Evolutionary conservation across 352 stramenopile genomes (phyloP), one percentile per base, ranked within the genome.

Genomic region (Discostella stelligera): DNA sequence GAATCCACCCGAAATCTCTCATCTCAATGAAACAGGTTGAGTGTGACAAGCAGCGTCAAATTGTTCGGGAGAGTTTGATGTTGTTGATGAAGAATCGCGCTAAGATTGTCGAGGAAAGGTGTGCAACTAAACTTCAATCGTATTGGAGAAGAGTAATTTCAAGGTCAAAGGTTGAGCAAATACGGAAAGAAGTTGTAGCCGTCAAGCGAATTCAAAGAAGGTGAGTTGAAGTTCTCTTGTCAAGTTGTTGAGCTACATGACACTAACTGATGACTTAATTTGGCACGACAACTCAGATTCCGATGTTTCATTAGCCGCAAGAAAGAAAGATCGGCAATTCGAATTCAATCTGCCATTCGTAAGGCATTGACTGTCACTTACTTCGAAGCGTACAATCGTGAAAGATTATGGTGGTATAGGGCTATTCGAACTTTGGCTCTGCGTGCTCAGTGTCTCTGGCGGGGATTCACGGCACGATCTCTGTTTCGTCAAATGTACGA

Each of bases 381-480:
- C 21, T 84, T 73, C 32, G 63, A 70, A 44, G 69, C 55, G 30
- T 78, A 71, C 41, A 55, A 70, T 32, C 60, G 44, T 14, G 77
- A 82, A 44, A 50, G 77, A 16, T 41, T 84, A 11, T 82, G 60
- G 67, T 82, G 60, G 66, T 75, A 72, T 25, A 70, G 66, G 58
- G 59, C 66, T 21, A 72, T 39, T 27, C 72, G 70, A 62, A 5
- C 5, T 5, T 32, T 32, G 27, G 27, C 27, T 32, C 27, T 32
- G 27, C 27, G 5, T 32, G 27, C 5, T 2, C 27, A 56, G 49
- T 53, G 37, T 79, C 25, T 86, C 0, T 89, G 81, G 83, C 30
- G 82, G 27, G 83, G 83, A 0, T 89, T 89, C 52, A 55, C 76
- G 46, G 81, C 48, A 6, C 66, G 83, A 46, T 67, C 67, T 11